Base-by-base conservation (phyloP, 2,329 filamentous ascomycete species). In the Aspergillus jensenii region DNA sequence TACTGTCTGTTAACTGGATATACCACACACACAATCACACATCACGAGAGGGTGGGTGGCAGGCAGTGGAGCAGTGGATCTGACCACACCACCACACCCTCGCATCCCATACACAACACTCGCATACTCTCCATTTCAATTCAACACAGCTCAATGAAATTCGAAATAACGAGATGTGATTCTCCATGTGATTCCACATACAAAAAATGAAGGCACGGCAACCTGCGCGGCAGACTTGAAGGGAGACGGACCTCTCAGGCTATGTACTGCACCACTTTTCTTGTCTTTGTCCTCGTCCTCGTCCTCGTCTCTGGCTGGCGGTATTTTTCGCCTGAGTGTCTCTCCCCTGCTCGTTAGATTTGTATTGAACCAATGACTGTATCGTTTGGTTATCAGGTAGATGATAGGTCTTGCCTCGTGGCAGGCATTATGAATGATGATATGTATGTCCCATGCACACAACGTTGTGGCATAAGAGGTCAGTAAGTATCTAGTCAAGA, bases 1-100 rank as follows among this genome's bases (percentile, higher is more conserved):
- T 52, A 48, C 53, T 56, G 52, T 59, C 54, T 58, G 57, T 59
- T 59, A 61, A 59, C 60, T 64, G 58, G 53, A 62, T 61, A 64
- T 59, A 63, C 56, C 59, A 58, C 47, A 43, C 23, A 31, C 23
- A 31, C 27, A 31, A 31, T 31, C 27, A 31, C 27, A 56, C 46
- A 61, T 14, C 12, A n/a, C 12, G 35, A 37, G 35, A 37, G 35
- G 35, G 35, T 37, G 56, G 48, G 54, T 44, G 55, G 55, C 46
- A 31, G 27, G 27, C 27, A 31, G 27, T 31, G 27, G 27, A 31
- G 27, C 27, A 14, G 31, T 48, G 31, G 31, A 46, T 25, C 46
- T 37, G 35, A 37, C 35, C 35, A 37, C 15, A n/a, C 35, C 25
- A 37, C 59, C 58, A 58, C 40, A 52, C 58, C 40, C 57, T 52